phyloP scores from a whole-genome alignment of 2,329 filamentous ascomycete species.

The Ophiostoma himal-ulmi region DNA sequence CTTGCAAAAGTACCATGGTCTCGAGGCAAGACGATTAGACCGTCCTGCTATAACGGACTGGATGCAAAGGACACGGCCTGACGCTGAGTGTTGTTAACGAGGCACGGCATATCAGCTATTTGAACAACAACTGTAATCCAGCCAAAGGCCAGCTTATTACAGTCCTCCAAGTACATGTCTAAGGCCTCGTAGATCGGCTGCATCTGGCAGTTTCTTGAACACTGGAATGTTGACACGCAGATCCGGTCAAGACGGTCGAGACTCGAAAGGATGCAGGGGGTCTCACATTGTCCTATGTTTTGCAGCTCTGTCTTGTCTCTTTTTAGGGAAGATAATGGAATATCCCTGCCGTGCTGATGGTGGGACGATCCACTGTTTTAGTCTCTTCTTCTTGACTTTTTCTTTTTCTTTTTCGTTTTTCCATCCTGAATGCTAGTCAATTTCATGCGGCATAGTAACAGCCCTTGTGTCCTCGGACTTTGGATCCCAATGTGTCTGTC shows the following conservation, averaged over 20 bases:
- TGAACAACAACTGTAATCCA: not conserved
- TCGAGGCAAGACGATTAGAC: not conserved
- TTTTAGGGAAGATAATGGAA: not conserved
- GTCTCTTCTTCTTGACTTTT: not conserved
- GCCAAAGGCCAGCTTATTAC: too few relatives aligned
- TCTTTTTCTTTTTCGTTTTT: not conserved
- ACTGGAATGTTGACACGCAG: not conserved
- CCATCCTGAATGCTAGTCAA: not conserved
- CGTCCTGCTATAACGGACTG: not conserved
- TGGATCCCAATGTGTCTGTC: not conserved
- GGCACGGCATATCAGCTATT: not conserved
- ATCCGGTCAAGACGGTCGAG: not conserved
- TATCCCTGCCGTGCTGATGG: not conserved
- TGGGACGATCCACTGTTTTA: slow-evolving; percentile 1
- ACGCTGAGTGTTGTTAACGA: not conserved
- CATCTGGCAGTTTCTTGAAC: not conserved
- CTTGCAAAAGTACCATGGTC: not conserved
- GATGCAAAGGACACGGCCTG: not conserved
- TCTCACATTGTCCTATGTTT: not conserved
- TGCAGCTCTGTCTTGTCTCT: not conserved
- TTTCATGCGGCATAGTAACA: not conserved
- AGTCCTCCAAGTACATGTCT: too few relatives aligned
- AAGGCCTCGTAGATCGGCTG: not conserved
- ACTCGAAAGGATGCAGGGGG: not conserved
- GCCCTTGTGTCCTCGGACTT: not conserved